phyloP scores from a whole-genome alignment of 768 basidiomycete species.

The Russula sp. region DNA sequence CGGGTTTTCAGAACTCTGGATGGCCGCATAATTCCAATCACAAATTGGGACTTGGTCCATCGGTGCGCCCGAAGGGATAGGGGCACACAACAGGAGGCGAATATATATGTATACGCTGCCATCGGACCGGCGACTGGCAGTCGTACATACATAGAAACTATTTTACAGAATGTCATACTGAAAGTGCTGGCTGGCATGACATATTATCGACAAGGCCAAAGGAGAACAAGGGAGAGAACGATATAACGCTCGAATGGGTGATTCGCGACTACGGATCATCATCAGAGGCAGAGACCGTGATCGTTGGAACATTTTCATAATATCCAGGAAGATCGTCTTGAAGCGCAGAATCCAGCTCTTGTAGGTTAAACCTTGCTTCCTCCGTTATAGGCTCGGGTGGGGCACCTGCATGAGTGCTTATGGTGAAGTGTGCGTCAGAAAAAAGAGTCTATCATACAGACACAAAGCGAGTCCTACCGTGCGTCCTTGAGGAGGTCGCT shows the following conservation, averaged over 20 bases:
- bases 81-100: too few relatives aligned
- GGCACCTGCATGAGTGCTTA: background rate
- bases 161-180: background rate
- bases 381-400: background rate
- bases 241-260: background rate
- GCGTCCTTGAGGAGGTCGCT: background rate
- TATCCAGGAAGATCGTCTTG: background rate
- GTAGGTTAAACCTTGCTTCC: background rate
- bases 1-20: too few relatives aligned
- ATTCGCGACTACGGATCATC: background rate
- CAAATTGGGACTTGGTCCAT: too few relatives aligned
- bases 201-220: background rate
- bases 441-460: background rate
- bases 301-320: background rate
- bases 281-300: background rate
- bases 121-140: background rate
- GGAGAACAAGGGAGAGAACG: background rate
- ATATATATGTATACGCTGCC: too few relatives aligned
- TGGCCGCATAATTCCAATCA: too few relatives aligned
- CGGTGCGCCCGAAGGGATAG: too few relatives aligned
- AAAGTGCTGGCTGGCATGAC: background rate
- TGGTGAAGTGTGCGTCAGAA: background rate
- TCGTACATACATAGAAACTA: background rate
- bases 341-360: background rate
- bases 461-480: background rate